phyloP scores from a whole-genome alignment of 177 flowering plant species.

The Vitis hybrid region DNA sequence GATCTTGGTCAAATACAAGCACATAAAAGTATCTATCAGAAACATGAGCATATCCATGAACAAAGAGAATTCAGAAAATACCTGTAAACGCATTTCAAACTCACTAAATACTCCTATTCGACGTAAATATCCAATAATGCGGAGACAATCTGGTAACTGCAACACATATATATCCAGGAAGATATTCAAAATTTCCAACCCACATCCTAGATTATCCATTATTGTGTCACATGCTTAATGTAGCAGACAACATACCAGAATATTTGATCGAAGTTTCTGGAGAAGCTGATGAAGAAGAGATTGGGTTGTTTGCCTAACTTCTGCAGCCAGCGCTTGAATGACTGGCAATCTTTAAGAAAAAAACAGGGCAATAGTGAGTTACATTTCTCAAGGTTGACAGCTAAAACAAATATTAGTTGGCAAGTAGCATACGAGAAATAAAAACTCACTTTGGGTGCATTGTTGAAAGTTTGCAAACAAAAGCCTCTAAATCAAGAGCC shows the following conservation, averaged over 20 bases:
- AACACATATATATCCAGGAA: constrained; percentile 12
- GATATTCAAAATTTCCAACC: background rate
- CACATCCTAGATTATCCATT: background rate
- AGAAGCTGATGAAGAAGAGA: constrained; percentile 97
- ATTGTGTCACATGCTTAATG: background rate
- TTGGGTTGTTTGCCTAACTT: constrained; percentile 89
- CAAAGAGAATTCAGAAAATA: constrained; percentile 17
- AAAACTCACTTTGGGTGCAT: constrained; percentile 89
- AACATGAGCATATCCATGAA: background rate
- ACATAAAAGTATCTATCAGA: background rate
- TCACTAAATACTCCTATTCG: constrained; percentile 94
- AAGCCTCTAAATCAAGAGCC: constrained; percentile 96
- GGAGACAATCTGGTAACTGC: constrained; percentile 95
- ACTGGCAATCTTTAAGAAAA: constrained; percentile 54
- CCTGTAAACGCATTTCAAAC: constrained; percentile 96
- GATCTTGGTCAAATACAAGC: constrained; percentile 8
- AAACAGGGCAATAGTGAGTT: constrained; percentile 9
- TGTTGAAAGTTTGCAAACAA: constrained; percentile 80
- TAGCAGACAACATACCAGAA: constrained; percentile 53
- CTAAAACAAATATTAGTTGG: background rate
- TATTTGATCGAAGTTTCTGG: constrained; percentile 91
- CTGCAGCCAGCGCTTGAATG: constrained; percentile 88
- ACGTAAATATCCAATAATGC: constrained; percentile 91
- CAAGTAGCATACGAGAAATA: constrained; percentile 7
- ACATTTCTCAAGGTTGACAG: constrained; percentile 2